Evolutionary conservation across 768 basidiomycete species (phyloP), one percentile per base, ranked within the genome.

Genomic region (Boletellus sp.): DNA sequence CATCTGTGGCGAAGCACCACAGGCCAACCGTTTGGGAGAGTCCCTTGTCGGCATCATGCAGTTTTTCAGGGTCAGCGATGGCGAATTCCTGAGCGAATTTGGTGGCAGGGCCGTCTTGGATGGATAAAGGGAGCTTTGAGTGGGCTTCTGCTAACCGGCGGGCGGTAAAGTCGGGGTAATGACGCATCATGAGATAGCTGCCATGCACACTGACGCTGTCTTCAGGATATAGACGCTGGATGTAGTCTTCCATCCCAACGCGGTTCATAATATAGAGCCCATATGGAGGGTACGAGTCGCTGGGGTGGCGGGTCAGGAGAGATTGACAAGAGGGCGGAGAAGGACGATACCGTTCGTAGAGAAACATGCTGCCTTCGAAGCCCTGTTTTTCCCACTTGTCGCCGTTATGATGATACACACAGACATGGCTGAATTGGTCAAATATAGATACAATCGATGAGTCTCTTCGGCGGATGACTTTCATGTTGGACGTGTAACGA

Each of bases 371-470:
- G n/a, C 90, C 90, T 65, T 93, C 90, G 63, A 70, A 87, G 37
- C 89, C 89, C 52, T 85, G 80, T 67, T 90, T 90, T 67, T 83
- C 81, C 90, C 90, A 93, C 62, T 81, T 84, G 59, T 77, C 70
- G 7, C 76, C 85, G 56, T 87, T 83, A 62, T 83, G 78, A 62
- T 86, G 83, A 59, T 90, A 90, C 47, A 90, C 73, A 70, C 88
- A 89, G 48, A 90, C 88, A 71, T 91, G 87, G 59, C 84, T 87
- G 74, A 91, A 90, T 60, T 90, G 87, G 71, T 93, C 90, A 58
- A 90, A 82, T 59, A 92, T 89, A 28, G 84, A 81, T 47, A 78
- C 71, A 58, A 93, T 90, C 31, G 86, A 81, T 12, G 89, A 81
- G 62, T 93, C 90, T 61, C 87, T 78, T 53, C 86, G 78, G 42